Evolutionary conservation across 2,329 filamentous ascomycete genomes (phyloP), one percentile per base, ranked within the genome.

Genomic region (Neonectria magnoliae): DNA sequence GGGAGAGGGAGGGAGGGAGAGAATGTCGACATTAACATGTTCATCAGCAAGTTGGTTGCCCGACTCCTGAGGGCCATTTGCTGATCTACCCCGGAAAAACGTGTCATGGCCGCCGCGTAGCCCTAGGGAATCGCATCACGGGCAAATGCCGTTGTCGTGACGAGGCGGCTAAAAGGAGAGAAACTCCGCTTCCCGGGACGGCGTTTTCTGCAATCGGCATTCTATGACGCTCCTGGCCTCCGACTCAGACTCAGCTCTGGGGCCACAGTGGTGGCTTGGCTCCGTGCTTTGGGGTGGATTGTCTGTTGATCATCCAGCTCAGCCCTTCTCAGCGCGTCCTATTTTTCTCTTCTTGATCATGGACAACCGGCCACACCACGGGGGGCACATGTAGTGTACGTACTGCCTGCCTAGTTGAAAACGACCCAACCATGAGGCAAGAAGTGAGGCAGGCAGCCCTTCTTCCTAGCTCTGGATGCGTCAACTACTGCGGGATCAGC

Each of bases 31-130:
- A 6, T 31, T 29, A n/a, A 2, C 27, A 50, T 10, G n/a, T 27
- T 9, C 9, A 33, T 20, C 16, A 33, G 25, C 18, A 13, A 22
- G 33, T 18, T 16, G n/a, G 10, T 18, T 53, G 50, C 38, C 31
- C 10, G 31, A n/a, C 20, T 31, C 50, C 9, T 29, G 38, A 42
- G 38, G 29, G 52, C 36, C 25, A 27, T 50, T 57, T 18, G 55
- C 55, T 57, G 55, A 50, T 48, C 20, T 38, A 27, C 42, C 55
- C 55, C 55, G 29, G 55, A 16, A 57, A 57, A 38, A 47, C 55
- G 44, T 57, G 44, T 50, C 55, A 57, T 57, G 13, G 8, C 13
- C 29, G 2, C 16, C 18, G 27, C n/a, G n/a, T n/a, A 33, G 47
- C 27, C 25, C 29, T 10, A 51, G 29, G 48, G 27, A 33, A 44